Evolutionary conservation across 805 yeast species (phyloP).

Genomic region (Ogataea glucozyma): DNA sequence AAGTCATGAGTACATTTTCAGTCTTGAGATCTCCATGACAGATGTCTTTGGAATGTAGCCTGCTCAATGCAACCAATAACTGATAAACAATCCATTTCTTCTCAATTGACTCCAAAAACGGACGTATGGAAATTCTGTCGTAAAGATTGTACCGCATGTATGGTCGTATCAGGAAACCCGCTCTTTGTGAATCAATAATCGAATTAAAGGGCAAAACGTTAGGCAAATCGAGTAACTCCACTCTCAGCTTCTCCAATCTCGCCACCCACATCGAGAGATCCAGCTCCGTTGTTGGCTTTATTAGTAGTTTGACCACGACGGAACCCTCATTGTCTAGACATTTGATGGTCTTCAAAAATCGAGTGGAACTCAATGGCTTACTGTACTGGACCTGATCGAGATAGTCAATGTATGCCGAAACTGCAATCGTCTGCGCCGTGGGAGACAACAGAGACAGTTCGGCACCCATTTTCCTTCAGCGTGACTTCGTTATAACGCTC

Average conservation of each 20-base stretch:
- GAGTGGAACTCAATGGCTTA: constrained; percentile 72
- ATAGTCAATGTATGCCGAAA: constrained; percentile 85
- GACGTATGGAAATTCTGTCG: constrained; percentile 83
- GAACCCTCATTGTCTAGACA: constrained; percentile 75
- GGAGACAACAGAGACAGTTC: constrained; percentile 85
- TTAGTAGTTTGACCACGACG: constrained; percentile 75
- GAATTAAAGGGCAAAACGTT: constrained; percentile 72
- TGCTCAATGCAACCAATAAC: constrained; percentile 59
- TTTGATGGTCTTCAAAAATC: constrained; percentile 83
- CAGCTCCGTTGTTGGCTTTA: constrained; percentile 58
- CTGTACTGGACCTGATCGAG: constrained; percentile 74
- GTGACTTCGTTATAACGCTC: too few species aligned
- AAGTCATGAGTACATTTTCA: constrained; percentile 82
- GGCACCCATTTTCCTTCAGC: constrained; percentile 79
- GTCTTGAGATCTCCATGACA: constrained; percentile 91
- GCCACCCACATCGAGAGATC: constrained; percentile 36
- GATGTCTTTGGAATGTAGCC: constrained; percentile 61
- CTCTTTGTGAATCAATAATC: constrained; percentile 84
- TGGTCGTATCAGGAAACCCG: constrained; percentile 87
- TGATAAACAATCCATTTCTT: constrained; percentile 85
- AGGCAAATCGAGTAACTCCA: constrained; percentile 48
- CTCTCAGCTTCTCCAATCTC: constrained; percentile 37
- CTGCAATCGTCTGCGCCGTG: constrained; percentile 87
- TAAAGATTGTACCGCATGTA: constrained; percentile 77
- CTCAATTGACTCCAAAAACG: constrained; percentile 79